Conservation (phyloP, 1,284 basidiomycete species). For the Coniferiporia weirii region DNA sequence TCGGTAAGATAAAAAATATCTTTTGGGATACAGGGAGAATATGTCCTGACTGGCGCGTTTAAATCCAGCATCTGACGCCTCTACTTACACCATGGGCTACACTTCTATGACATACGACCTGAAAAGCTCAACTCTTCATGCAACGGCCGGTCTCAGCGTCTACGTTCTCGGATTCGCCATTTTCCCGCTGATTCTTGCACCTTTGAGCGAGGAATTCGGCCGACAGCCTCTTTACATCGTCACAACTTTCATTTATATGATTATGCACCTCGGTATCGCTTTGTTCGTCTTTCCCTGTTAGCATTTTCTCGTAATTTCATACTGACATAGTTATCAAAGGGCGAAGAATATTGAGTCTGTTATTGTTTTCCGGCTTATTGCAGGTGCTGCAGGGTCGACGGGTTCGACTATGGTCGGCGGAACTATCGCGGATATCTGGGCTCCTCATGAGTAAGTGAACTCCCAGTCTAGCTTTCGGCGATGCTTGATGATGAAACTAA, state of each 20-base stretch:
- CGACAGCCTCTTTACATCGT: conserved; percentile 63
- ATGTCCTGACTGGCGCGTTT: not conserved
- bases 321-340: conserved; percentile 28
- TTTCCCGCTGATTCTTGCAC: conserved; percentile 65
- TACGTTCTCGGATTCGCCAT: conserved; percentile 68
- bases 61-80: conserved; percentile 42
- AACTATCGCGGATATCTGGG: conserved; percentile 70
- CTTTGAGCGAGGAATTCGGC: conserved; percentile 77
- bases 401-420: conserved; percentile 76
- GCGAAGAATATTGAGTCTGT: conserved; percentile 67
- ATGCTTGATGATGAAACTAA: conserved; percentile 5
- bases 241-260: conserved; percentile 48
- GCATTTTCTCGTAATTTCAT: not conserved
- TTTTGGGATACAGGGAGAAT: conserved; percentile 6
- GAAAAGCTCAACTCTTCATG: conserved; percentile 51
- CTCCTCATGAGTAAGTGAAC: conserved; percentile 46
- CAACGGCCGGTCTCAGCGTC: conserved; percentile 53
- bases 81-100: conserved; percentile 55
- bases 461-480: not conserved
- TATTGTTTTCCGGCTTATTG: conserved; percentile 60
- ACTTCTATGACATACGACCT: conserved; percentile 63
- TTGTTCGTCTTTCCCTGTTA: conserved; percentile 43
- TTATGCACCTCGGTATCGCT: conserved; percentile 59
- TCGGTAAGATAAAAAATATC: conserved; percentile 35
- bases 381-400: conserved; percentile 64